A percentile compares a stretch with the other conserved stretches of the same genome.
Conservation (phyloP, 768 basidiomycete genomes). For the Boletus bicolor region DNA sequence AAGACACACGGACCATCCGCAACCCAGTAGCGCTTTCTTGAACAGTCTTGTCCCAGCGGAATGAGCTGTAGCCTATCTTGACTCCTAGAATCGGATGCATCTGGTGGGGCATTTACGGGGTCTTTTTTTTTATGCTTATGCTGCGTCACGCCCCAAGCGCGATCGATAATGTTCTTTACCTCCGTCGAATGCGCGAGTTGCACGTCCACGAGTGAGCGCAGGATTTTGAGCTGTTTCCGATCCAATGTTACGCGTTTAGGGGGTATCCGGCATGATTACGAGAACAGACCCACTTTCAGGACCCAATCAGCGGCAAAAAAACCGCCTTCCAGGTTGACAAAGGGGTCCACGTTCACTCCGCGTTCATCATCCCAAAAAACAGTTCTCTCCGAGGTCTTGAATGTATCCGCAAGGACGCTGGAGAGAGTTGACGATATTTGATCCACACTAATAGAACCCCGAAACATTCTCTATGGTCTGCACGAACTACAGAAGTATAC, state of each 20-base stretch:
- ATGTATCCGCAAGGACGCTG: conserved; percentile 63
- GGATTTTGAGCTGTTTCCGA: conserved; percentile 63
- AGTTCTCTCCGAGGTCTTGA: conserved; percentile 71
- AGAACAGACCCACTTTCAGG: conserved; percentile 60
- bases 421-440: conserved; percentile 77
- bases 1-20: conserved; percentile 78
- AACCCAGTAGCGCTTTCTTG: conserved; percentile 80
- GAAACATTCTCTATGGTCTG: conserved; percentile 27
- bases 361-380: conserved; percentile 77
- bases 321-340: conserved; percentile 59
- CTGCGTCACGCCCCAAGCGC: conserved; percentile 82
- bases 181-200: conserved; percentile 69
- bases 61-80: conserved; percentile 60
- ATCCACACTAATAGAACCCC: conserved; percentile 57
- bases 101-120: conserved; percentile 49
- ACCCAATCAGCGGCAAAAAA: conserved; percentile 82
- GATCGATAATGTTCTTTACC: conserved; percentile 72
- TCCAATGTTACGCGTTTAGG: conserved; percentile 28
- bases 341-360: conserved; percentile 70
- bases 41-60: conserved; percentile 75
- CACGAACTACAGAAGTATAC: conserved; percentile 32
- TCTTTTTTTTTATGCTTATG: conserved; percentile 85
- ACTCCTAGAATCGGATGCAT: conserved; percentile 60
- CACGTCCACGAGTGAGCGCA: conserved; percentile 82
- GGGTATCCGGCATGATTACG: conserved; percentile 24